Conservation (phyloP, 495 filamentous ascomycete genomes). For the Penicillium nucicola region DNA sequence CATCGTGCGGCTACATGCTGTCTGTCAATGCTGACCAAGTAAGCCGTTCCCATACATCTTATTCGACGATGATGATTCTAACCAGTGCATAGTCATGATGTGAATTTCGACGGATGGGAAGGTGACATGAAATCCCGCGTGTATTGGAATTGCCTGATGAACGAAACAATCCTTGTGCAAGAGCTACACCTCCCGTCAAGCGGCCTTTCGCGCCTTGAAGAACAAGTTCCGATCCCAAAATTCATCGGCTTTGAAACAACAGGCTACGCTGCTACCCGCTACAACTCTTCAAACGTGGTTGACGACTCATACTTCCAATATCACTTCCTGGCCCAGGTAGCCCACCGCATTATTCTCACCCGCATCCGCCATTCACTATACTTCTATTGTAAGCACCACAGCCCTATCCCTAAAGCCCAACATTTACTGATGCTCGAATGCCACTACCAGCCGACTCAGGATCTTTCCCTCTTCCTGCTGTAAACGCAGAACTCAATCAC, state of each 20-base stretch:
- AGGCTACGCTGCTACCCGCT: conserved; percentile 30
- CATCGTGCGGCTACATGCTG: conserved; percentile 47
- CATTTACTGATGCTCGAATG: neutral
- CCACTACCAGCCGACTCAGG: conserved; percentile 38
- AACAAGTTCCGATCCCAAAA: conserved; percentile 46
- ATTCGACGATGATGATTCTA: neutral
- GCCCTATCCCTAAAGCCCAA: neutral
- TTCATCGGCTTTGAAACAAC: conserved; percentile 44
- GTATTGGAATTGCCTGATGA: conserved; percentile 50
- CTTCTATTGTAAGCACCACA: conserved; percentile 38
- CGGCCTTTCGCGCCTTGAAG: conserved; percentile 42
- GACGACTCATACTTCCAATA: conserved; percentile 50
- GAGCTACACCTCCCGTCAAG: conserved; percentile 47
- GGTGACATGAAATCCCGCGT: conserved; percentile 51
- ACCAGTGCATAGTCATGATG: conserved; percentile 32
- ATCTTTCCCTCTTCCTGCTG: conserved; percentile 42
- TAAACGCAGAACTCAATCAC: conserved; percentile 44
- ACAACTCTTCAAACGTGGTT: conserved; percentile 27
- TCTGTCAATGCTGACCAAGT: conserved; percentile 47
- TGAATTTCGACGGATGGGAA: conserved; percentile 47
- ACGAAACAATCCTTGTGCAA: conserved; percentile 47
- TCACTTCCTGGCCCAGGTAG: conserved; percentile 48
- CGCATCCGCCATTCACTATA: conserved; percentile 48
- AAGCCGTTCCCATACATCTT: conserved; percentile 5
- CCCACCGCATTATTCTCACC: conserved; percentile 47